These are phyloP conservation scores for Alternaria sp. DNA, from an alignment of 2,329 filamentous ascomycete species.

Conservation along the genomic window DNA sequence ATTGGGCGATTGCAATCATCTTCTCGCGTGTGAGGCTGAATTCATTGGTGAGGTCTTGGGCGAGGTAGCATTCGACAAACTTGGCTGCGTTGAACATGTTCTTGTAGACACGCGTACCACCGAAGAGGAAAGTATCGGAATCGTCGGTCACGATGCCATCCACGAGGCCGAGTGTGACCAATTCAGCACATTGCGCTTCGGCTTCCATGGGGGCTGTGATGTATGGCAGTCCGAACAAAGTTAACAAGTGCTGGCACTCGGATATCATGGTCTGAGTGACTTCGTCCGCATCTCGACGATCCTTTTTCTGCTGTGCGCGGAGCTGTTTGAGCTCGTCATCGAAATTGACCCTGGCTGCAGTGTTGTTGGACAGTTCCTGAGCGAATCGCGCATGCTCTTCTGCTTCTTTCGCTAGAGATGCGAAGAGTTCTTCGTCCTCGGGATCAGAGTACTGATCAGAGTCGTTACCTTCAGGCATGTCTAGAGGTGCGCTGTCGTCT, in stretches of 20 bases:
- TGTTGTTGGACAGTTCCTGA: slow-evolving; percentile 80
- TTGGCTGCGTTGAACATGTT: slow-evolving; percentile 99
- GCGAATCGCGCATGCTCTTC: slow-evolving; percentile 95
- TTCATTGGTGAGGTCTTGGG: slow-evolving; percentile 83
- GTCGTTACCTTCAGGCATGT: slow-evolving; percentile 33
- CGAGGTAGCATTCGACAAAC: slow-evolving; percentile 94
- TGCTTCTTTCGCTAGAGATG: slow-evolving; percentile 84
- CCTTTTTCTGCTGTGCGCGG: slow-evolving; percentile 93
- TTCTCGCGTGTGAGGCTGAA: slow-evolving; percentile 85
- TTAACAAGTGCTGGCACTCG: slow-evolving; percentile 90
- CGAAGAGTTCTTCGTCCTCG: slow-evolving; percentile 88
- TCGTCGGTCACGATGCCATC: slow-evolving; percentile 99
- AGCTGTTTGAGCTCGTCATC: slow-evolving; percentile 86
- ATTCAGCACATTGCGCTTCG: slow-evolving; percentile 93
- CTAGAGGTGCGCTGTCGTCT: slow-evolving; percentile 34
- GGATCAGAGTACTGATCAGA: slow-evolving; percentile 70
- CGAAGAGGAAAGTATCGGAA: slow-evolving; percentile 95
- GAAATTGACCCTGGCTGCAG: slow-evolving; percentile 73
- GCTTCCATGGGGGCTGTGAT: slow-evolving; percentile 99
- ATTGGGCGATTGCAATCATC: slow-evolving; percentile 86
- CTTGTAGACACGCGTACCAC: slow-evolving; percentile 95
- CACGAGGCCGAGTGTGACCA: slow-evolving; percentile 84
- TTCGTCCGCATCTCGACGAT: slow-evolving; percentile 93
- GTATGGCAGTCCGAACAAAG: slow-evolving; percentile 92
- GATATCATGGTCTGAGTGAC: slow-evolving; percentile 95